phyloP scores from a whole-genome alignment of 306 rosid genomes.

The Glycine soja region DNA sequence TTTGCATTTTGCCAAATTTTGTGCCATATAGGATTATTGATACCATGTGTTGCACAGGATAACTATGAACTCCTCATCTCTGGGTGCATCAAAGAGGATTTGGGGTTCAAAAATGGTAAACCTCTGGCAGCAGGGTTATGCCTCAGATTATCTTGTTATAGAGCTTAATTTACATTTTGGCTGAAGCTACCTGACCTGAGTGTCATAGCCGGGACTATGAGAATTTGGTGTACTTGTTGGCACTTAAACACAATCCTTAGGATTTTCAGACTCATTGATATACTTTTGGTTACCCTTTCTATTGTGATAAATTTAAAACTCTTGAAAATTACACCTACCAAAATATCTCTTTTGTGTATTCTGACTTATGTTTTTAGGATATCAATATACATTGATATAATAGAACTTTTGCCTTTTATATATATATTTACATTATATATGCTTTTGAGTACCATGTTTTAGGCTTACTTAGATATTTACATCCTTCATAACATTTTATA shows the following conservation, averaged over 20 bases:
- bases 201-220: too few relatives aligned
- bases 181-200: not conserved
- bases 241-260: conserved; percentile 13
- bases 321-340: not conserved
- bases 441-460: not conserved
- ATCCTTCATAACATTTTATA: too few relatives aligned
- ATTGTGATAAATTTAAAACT: not conserved
- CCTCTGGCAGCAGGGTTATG: too few relatives aligned
- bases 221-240: too few relatives aligned
- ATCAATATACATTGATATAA: not conserved
- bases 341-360: not conserved
- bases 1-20: too few relatives aligned
- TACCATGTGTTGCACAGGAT: too few relatives aligned
- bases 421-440: not conserved
- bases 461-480: too few relatives aligned
- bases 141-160: not conserved
- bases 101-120: too few relatives aligned
- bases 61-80: too few relatives aligned
- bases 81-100: too few relatives aligned
- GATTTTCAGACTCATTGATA: conserved; percentile 21
- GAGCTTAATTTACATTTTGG: conserved; percentile 9
- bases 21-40: too few relatives aligned
- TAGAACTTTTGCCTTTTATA: not conserved
- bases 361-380: not conserved
- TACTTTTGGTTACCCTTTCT: not conserved